Evolutionary conservation across 2,329 filamentous ascomycete species (phyloP), one percentile per base, ranked within the genome.

Genomic region (Claviceps pazoutovae): DNA sequence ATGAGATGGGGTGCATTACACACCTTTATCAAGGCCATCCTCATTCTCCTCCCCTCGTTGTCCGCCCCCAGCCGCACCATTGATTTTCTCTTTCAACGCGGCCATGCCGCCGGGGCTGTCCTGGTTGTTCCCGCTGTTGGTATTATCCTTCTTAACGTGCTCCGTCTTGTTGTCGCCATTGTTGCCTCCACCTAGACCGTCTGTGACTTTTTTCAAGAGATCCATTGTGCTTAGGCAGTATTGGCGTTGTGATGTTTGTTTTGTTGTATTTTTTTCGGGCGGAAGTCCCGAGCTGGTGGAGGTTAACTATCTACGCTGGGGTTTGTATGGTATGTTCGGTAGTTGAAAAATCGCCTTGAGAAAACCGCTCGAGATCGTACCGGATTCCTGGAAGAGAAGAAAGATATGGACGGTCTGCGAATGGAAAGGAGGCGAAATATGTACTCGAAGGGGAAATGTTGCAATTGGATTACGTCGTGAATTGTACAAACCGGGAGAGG

Each of bases 21-120:
- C 36, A 88, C 86, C 83, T 72, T 93, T 93, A 71, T 93, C 87
- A 50, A 93, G 78, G n/a, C 66, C 70, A 62, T 91, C 86, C 67
- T 93, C 86, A 59, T 89, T 85, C 78, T 88, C 83, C 76, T 91
- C 87, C 63, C 83, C 81, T 67, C 86, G 72, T 37, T 68, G 68
- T 39, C 87, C 87, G 50, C 87, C 87, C 38, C 87, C 87, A 19
- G 83, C 84, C 57, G 82, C 74, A 53, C 68, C 64, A 71, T 91
- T 87, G 54, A 90, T 50, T 71, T 86, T 88, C 69, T 83, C 76
- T 64, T 80, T 75, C 57, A 89, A 89, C 65, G 54, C 82, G 80
- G 54, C 76, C 72, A 58, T 68, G 64, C 56, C 69, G 59, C 57
- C 73, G 69, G 60, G 48, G 51, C 56, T 53, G 34, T 49, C 19